Conservation (phyloP, 331 rosid species). For the Spiraea crenata region DNA sequence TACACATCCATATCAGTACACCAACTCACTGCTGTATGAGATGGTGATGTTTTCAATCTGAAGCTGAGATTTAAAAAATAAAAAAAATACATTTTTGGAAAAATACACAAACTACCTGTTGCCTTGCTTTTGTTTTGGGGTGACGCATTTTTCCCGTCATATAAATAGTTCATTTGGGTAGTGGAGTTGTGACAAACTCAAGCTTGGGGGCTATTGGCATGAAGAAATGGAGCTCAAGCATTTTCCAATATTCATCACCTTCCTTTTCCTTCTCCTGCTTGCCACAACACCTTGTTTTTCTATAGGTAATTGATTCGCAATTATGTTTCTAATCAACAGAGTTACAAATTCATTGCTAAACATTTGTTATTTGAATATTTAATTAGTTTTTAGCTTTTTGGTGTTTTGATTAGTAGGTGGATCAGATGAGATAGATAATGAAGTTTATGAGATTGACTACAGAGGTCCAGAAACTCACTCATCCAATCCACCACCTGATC, state of each 20-base stretch:
- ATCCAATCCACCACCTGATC: conserved; percentile 67
- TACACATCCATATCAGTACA: conserved; percentile 37
- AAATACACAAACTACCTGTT: conserved; percentile 10
- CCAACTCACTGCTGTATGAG: conserved; percentile 49
- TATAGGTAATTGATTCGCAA: conserved; percentile 27
- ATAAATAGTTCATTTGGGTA: conserved; percentile 5
- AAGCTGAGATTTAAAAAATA: no score
- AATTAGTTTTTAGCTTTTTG: background rate
- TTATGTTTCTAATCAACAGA: no score
- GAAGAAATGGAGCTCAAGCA: conserved; percentile 53
- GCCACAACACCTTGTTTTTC: conserved; percentile 32
- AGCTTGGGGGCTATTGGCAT: background rate
- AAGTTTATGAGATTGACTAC: conserved; percentile 82
- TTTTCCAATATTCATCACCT: conserved; percentile 32
- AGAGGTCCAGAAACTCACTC: conserved; percentile 98
- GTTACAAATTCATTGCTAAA: no score
- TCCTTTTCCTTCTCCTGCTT: conserved; percentile 46
- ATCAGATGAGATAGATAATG: conserved; percentile 31
- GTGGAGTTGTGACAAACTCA: background rate
- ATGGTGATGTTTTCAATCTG: conserved; percentile 37
- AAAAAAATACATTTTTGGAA: background rate
- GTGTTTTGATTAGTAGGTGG: conserved; percentile 30
- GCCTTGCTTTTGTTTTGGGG: conserved; percentile 30
- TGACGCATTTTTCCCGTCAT: conserved; percentile 13
- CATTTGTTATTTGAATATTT: background rate